Base-by-base conservation (phyloP, 805 yeast species). In the Hemisphaericaspora nanyangensis region DNA sequence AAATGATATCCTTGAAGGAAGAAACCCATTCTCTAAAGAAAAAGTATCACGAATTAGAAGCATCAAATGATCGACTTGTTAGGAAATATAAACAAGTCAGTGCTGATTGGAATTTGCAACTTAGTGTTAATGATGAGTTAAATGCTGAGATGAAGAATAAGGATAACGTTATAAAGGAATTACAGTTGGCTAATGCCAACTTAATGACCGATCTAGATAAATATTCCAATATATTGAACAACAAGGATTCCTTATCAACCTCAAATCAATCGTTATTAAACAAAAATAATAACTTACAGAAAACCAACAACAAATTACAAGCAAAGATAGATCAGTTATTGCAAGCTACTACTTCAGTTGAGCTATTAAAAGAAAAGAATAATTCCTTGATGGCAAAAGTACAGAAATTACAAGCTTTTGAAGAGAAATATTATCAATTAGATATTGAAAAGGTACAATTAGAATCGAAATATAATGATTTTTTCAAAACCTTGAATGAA, bases 351-450 rank as follows among this genome's bases (percentile, higher is more conserved):
- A 64, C 76, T 43, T 70, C 74, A 18, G 55, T 60, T 5, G 83
- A 77, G 48, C 51, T 82, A 7, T 58, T 82, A 25, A 76, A 72
- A 46, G 82, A 77, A 45, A 83, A 82, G 44, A 79, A 76, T 39
- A 45, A 52, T 0, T 49, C 71, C 0, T 54, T 81, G 25, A 52
- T 57, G 17, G 56, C 62, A 15, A 71, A 70, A 42, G 32, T 79
- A 15, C 40, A 49, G 3, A 46, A 51, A 7, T 52, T 74, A 32
- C 75, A 73, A 20, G 55, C 52, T 1, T 48, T 75, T 3, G 74
- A 77, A 42, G 68, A 66, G 30, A 66, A 69, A 31, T 63, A 65
- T 13, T 70, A 74, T 27, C 70, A 71, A 5, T 51, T 77, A 18
- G 78, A 78, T 46, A 52, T 79, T 20, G 76, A 77, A 49, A 64